Percentiles rank a stretch among this genome's conserved stretches.
These are phyloP conservation scores for Monosporascus sp. DNA, from an alignment of 2,329 filamentous ascomycete genomes.

Conservation along the genomic window DNA sequence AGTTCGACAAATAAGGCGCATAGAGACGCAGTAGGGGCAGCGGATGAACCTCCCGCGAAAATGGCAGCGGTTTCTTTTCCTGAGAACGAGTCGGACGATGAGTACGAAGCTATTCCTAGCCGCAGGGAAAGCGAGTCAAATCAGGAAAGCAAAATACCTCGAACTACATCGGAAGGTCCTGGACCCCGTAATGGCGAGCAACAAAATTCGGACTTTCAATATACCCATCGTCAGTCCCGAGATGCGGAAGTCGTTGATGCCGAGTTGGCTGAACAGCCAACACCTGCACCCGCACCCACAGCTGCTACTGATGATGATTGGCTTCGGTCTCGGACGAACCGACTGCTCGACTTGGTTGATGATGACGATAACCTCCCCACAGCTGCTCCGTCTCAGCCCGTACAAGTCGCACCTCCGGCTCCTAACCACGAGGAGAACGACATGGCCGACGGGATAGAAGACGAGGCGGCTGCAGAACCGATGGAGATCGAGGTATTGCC, in stretches of 20 bases:
- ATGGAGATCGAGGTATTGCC: background rate
- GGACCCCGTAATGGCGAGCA: background rate
- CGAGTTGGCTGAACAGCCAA: background rate
- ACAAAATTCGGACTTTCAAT: background rate
- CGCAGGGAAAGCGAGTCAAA: slow-evolving; percentile 45
- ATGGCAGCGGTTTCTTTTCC: slow-evolving; percentile 35
- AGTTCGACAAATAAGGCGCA: slow-evolving; percentile 57
- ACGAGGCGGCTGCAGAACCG: background rate
- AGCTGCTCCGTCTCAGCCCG: slow-evolving; percentile 12
- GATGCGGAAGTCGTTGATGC: background rate
- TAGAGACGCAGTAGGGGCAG: slow-evolving; percentile 32
- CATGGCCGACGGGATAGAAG: slow-evolving; percentile 13
- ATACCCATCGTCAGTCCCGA: background rate
- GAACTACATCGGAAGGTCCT: background rate
- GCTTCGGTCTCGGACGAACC: slow-evolving; percentile 83
- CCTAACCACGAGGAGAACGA: slow-evolving; percentile 6
- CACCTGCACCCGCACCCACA: slow-evolving; percentile 13
- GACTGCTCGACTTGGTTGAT: slow-evolving; percentile 78
- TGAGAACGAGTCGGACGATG: slow-evolving; percentile 63
- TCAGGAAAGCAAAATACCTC: slow-evolving; percentile 23
- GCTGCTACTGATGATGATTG: slow-evolving; percentile 77
- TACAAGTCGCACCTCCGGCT: slow-evolving; percentile 8
- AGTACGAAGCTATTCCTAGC: slow-evolving; percentile 63
- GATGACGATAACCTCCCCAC: slow-evolving; percentile 50
- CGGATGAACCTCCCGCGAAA: slow-evolving; percentile 35